phyloP scores from a whole-genome alignment of 2,329 filamentous ascomycete genomes.

The Aspergillus calidoustus region DNA sequence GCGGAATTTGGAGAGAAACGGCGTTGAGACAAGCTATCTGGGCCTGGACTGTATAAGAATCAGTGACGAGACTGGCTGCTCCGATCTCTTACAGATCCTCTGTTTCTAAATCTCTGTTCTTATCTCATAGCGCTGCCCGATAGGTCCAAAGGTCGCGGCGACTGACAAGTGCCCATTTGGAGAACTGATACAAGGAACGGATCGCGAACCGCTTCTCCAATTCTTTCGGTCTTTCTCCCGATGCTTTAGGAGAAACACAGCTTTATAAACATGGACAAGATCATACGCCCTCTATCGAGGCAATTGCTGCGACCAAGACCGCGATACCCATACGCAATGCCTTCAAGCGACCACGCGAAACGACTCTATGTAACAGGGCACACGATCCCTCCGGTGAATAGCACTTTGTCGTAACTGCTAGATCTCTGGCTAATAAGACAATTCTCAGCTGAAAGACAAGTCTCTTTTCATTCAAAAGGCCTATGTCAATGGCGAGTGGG shows the following conservation, averaged over 20 bases:
- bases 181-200: conserved; percentile 23
- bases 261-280: conserved; percentile 37
- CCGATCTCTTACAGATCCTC: not conserved
- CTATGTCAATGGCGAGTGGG: conserved; percentile 94
- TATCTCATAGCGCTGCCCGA: not conserved
- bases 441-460: conserved; percentile 70
- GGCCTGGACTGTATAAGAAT: not conserved
- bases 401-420: not conserved
- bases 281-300: conserved; percentile 41
- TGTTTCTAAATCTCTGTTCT: not conserved
- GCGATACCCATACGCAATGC: conserved; percentile 43
- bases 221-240: conserved; percentile 1
- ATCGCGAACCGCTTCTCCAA: conserved; percentile 11
- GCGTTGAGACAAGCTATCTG: not conserved
- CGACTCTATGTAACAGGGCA: conserved; percentile 49
- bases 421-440: conserved; percentile 9
- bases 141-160: not conserved
- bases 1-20: not conserved
- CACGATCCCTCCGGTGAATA: conserved; percentile 45
- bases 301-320: conserved; percentile 41
- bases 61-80: not conserved
- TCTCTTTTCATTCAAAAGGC: conserved; percentile 82
- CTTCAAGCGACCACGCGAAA: conserved; percentile 36
- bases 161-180: not conserved
- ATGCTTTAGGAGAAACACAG: not conserved